Base-by-base conservation (phyloP, 1,139 yeast genomes). In the Taphrina betulina region DNA sequence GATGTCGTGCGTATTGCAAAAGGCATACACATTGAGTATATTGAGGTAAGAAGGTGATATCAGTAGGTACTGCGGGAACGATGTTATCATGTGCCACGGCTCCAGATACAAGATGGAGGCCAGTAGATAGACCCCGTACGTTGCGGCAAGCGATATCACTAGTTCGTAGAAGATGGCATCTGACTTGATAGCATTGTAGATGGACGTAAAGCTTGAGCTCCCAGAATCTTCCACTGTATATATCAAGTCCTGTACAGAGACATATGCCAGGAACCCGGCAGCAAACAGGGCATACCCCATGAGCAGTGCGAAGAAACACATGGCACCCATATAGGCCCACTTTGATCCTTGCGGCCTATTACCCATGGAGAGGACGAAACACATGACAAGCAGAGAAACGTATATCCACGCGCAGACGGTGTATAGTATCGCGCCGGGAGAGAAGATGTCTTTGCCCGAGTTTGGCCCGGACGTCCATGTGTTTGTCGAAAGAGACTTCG, bases 281-380 rank as follows among this genome's bases (percentile, higher is more conserved):
- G 96, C 92, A 72, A 90, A 88, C 42, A 90, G 78, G 83, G 92
- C 85, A 67, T 92, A 92, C 0, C 81, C 82, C 97, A 92, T 92
- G 64, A 92, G 74, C 10, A 89, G 76, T 0, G 97, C 96, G 73
- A 90, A 92, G 75, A 92, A 89, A 54, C 82, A 71, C 56, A 87
- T 95, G 64, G 90, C 87, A n/a, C 84, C 79, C 60, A 86, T 71
- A 68, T 92, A 92, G 64, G 88, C 85, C 64, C 75, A 75, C 61
- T 85, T 87, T 0, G 97, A 88, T 37, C 97, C 96, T 64, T 83
- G 84, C 1, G 98, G 98, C 58, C 90, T 83, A 68, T 92, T 92
- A 67, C 98, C 98, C 70, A 92, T 83, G 50, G 96, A 83, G 61
- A 92, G 73, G 55, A 92, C 90, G 70, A 92, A 92, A 16, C 95